These are phyloP conservation scores for Barnettozyma pratensis DNA, from an alignment of 805 yeast genomes.

Conservation along the genomic window DNA sequence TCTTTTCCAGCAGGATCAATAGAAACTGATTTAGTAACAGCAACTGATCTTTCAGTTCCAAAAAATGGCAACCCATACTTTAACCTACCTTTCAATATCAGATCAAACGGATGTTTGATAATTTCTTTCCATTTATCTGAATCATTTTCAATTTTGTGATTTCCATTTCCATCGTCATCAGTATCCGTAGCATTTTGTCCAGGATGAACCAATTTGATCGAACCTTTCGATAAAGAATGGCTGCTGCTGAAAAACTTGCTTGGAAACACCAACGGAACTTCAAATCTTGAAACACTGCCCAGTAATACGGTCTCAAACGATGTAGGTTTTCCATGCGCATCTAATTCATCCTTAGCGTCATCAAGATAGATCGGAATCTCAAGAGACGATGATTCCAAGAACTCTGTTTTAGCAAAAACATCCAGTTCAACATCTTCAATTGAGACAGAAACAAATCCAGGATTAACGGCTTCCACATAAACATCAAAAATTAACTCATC, in stretches of 20 bases:
- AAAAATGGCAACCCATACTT: conserved; percentile 70
- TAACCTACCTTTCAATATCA: conserved; percentile 77
- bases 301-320: conserved; percentile 58
- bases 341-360: conserved; percentile 11
- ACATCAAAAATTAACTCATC: conserved; percentile 83
- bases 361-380: background rate
- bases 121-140: conserved; percentile 66
- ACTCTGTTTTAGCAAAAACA: conserved; percentile 72
- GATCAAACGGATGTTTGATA: conserved; percentile 75
- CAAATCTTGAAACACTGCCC: conserved; percentile 64
- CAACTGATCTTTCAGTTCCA: conserved; percentile 46
- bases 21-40: conserved; percentile 51
- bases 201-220: conserved; percentile 68
- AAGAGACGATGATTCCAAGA: conserved; percentile 23
- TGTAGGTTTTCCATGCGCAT: background rate
- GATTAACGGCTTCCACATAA: conserved; percentile 75
- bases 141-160: conserved; percentile 27
- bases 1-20: conserved; percentile 44
- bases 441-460: conserved; percentile 70
- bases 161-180: conserved; percentile 18
- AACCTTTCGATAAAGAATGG: conserved; percentile 55
- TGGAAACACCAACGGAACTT: conserved; percentile 65
- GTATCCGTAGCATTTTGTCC: conserved; percentile 37
- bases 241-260: conserved; percentile 74
- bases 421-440: conserved; percentile 70